Evolutionary conservation across 2,329 filamentous ascomycete species (phyloP).

Genomic region (Bertia moriformis): DNA sequence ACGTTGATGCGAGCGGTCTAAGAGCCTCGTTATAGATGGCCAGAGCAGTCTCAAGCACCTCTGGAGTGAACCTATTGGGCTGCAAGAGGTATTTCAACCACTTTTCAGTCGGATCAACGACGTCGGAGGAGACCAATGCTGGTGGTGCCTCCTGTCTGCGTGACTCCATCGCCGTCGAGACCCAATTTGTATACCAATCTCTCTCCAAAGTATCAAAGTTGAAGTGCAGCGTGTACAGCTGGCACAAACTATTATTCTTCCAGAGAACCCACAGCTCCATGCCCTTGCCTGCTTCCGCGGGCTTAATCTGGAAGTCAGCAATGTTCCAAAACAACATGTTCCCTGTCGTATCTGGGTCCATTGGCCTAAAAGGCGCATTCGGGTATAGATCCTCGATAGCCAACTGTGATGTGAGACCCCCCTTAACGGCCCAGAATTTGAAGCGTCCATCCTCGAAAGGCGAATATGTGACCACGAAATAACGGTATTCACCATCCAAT

Average conservation of each 20-base stretch:
- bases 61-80: slow-evolving; percentile 36
- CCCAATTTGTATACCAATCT: slow-evolving; percentile 34
- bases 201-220: slow-evolving; percentile 31
- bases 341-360: slow-evolving; percentile 17
- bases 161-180: slow-evolving; percentile 20
- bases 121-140: slow-evolving; percentile 17
- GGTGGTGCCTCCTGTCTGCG: slow-evolving; percentile 18
- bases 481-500: slow-evolving; percentile 26
- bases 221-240: slow-evolving; percentile 33
- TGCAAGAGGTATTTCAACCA: slow-evolving; percentile 45
- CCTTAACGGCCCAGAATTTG: slow-evolving; percentile 46
- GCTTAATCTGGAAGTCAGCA: slow-evolving; percentile 27
- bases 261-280: slow-evolving; percentile 33
- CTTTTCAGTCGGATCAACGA: slow-evolving; percentile 28
- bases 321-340: slow-evolving; percentile 34
- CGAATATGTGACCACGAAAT: slow-evolving; percentile 45
- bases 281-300: slow-evolving; percentile 22
- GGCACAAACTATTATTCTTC: slow-evolving; percentile 29
- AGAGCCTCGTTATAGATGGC: slow-evolving; percentile 32
- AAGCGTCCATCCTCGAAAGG: slow-evolving; percentile 46
- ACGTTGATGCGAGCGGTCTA: background rate
- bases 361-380: slow-evolving; percentile 30
- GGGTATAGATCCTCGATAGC: slow-evolving; percentile 38
- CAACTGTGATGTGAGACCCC: slow-evolving; percentile 25
- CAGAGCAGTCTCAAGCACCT: slow-evolving; percentile 44